phyloP scores from a whole-genome alignment of 2,329 filamentous ascomycete species.

The Claviceps maximensis region DNA sequence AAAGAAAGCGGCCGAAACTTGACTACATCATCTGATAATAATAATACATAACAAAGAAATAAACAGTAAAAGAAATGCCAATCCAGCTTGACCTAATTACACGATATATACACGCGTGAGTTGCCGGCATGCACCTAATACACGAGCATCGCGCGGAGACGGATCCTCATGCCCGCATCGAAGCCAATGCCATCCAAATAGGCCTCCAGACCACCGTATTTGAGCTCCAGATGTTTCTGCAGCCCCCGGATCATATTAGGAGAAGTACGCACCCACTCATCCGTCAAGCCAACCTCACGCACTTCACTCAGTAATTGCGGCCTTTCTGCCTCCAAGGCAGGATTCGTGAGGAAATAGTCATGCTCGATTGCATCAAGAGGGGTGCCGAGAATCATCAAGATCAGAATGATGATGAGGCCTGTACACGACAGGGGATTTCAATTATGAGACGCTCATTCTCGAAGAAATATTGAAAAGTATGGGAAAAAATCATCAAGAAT shows the following conservation, averaged over 20 bases:
- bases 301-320: slow-evolving; percentile 57
- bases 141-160: slow-evolving; percentile 28
- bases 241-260: slow-evolving; percentile 49
- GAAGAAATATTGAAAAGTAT: background rate
- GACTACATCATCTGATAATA: background rate
- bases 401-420: slow-evolving; percentile 55
- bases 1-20: slow-evolving; percentile 41
- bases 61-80: no score
- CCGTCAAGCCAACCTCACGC: slow-evolving; percentile 52
- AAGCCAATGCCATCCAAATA: slow-evolving; percentile 57
- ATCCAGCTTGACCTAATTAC: background rate
- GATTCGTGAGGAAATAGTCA: slow-evolving; percentile 59
- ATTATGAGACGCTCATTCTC: background rate
- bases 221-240: slow-evolving; percentile 39
- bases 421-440: slow-evolving; percentile 14
- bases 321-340: slow-evolving; percentile 45
- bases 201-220: slow-evolving; percentile 50
- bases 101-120: background rate
- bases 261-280: slow-evolving; percentile 59
- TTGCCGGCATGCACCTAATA: slow-evolving; percentile 18
- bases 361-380: slow-evolving; percentile 46
- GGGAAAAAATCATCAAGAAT: background rate
- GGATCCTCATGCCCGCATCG: slow-evolving; percentile 25
- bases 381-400: slow-evolving; percentile 50
- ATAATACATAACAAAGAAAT: background rate